phyloP scores from a whole-genome alignment of 805 yeast species.

The Metschnikowia baotianmanensis region DNA sequence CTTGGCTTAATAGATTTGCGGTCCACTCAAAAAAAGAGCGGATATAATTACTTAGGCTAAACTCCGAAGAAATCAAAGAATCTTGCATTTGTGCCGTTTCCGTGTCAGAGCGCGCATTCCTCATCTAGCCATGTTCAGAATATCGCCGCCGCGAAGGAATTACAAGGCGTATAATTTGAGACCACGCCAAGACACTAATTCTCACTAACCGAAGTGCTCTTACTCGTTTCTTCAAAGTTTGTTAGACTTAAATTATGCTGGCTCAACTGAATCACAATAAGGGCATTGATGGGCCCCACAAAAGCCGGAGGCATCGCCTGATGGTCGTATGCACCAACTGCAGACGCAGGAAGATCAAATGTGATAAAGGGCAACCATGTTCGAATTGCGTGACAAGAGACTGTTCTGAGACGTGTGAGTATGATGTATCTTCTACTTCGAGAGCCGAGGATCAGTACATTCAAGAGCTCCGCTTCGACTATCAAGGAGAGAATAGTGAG shows the following conservation, averaged over 20 bases:
- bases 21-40: too few relatives aligned
- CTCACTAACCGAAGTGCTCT: too few relatives aligned
- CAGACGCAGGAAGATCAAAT: slow-evolving; percentile 32
- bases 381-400: slow-evolving; percentile 25
- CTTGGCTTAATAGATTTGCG: too few relatives aligned
- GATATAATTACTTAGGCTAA: too few relatives aligned
- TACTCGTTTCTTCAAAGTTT: not conserved
- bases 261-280: not conserved
- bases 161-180: too few relatives aligned
- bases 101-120: too few relatives aligned
- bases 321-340: slow-evolving; percentile 32
- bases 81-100: too few relatives aligned
- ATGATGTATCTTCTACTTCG: slow-evolving; percentile 15
- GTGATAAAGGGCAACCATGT: slow-evolving; percentile 30
- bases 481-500: not conserved
- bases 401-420: slow-evolving; percentile 19
- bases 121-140: too few relatives aligned
- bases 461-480: slow-evolving; percentile 13
- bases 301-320: slow-evolving; percentile 21
- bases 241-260: too few relatives aligned
- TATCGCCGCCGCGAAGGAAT: too few relatives aligned
- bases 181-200: too few relatives aligned
- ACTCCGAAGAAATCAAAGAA: too few relatives aligned
- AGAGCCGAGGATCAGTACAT: slow-evolving; percentile 12
- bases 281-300: slow-evolving; percentile 1